Conservation (phyloP, 2,329 filamentous ascomycete species). For the Xylaria hypoxylon region DNA sequence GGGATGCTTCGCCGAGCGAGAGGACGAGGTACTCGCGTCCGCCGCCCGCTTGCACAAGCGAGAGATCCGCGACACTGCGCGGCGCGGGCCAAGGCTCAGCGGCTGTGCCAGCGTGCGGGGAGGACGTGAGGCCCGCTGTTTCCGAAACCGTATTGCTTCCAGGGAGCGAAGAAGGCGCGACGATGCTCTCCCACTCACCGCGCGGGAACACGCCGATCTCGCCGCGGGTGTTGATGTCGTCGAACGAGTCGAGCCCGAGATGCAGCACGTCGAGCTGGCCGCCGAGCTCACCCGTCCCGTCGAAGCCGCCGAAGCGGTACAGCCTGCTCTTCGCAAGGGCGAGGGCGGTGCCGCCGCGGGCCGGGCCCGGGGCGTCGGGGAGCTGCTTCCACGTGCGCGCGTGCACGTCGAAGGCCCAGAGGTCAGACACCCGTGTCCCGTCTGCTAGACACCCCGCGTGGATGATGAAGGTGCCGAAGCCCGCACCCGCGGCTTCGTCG, state of each 20-base stretch:
- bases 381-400: slow-evolving; percentile 75
- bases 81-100: slow-evolving; percentile 60
- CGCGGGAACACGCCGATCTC: slow-evolving; percentile 64
- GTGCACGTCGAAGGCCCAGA: slow-evolving; percentile 81
- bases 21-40: slow-evolving; percentile 72
- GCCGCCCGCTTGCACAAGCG: slow-evolving; percentile 68
- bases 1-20: slow-evolving; percentile 67
- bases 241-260: slow-evolving; percentile 67
- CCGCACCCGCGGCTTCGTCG: slow-evolving; percentile 70
- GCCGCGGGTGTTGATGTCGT: slow-evolving; percentile 60
- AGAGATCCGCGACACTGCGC: slow-evolving; percentile 65
- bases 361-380: slow-evolving; percentile 73
- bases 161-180: slow-evolving; percentile 39
- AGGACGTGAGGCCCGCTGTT: slow-evolving; percentile 23
- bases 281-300: slow-evolving; percentile 76
- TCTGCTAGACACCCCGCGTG: slow-evolving; percentile 79
- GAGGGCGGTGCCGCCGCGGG: slow-evolving; percentile 75
- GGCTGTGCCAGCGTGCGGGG: slow-evolving; percentile 39
- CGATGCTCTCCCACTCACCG: slow-evolving; percentile 66
- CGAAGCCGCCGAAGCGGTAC: slow-evolving; percentile 84
- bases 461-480: slow-evolving; percentile 76
- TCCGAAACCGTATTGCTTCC: slow-evolving; percentile 4
- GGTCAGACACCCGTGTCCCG: slow-evolving; percentile 71
- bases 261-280: slow-evolving; percentile 76
- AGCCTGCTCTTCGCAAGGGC: slow-evolving; percentile 72